Conservation (phyloP, 768 basidiomycete genomes). For the Termitomyces sp. region DNA sequence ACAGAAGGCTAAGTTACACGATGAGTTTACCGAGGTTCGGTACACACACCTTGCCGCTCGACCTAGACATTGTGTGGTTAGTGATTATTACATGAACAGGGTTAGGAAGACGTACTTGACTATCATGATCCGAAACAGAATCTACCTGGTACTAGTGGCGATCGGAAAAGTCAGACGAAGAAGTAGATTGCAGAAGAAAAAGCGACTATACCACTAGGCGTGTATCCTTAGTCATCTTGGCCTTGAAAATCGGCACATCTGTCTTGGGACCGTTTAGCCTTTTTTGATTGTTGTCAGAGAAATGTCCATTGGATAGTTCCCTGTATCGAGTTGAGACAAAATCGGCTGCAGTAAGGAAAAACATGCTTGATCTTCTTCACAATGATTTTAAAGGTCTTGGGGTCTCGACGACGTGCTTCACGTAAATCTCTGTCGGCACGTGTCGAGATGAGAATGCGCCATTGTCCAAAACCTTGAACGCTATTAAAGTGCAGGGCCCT, state of each 20-base stretch:
- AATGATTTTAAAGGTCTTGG: slow-evolving; percentile 46
- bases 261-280: slow-evolving; percentile 9
- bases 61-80: neutral
- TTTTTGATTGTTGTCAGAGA: slow-evolving; percentile 14
- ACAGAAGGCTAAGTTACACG: neutral
- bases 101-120: neutral
- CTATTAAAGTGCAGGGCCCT: slow-evolving; percentile 57
- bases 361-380: slow-evolving; percentile 68
- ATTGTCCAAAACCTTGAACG: slow-evolving; percentile 58
- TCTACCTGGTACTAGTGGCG: slow-evolving; percentile 14
- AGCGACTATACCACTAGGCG: slow-evolving; percentile 10
- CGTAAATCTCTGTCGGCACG: slow-evolving; percentile 48
- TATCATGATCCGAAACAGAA: slow-evolving; percentile 10
- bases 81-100: neutral
- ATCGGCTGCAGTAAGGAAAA: neutral
- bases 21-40: neutral
- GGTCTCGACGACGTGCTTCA: slow-evolving; percentile 40
- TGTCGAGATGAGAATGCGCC: slow-evolving; percentile 55
- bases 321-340: slow-evolving; percentile 27
- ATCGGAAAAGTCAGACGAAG: neutral
- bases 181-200: neutral
- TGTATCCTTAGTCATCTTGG: slow-evolving; percentile 13
- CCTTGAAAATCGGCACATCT: slow-evolving; percentile 13
- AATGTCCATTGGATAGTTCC: slow-evolving; percentile 48
- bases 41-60: slow-evolving; percentile 11